Evolutionary conservation across 2,329 filamentous ascomycete genomes (phyloP), one percentile per base, ranked within the genome.

Genomic region (Ceratocystis cubensis): DNA sequence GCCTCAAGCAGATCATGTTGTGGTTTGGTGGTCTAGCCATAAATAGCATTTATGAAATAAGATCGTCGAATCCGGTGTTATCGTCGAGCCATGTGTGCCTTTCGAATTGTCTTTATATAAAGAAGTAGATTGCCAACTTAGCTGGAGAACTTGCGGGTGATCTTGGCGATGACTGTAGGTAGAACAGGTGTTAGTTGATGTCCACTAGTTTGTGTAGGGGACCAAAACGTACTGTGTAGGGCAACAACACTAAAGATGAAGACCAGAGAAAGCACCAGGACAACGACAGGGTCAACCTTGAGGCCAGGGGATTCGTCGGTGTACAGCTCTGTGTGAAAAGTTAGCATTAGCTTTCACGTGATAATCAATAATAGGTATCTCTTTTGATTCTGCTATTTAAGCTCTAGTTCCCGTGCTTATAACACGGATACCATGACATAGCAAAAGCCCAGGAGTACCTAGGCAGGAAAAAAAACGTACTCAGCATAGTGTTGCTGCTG

Each of bases 171-270:
- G 76, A 96, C 92, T 96, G 48, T 59, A 56, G 25, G 17, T 15
- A n/a, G 48, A 13, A 59, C 33, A 53, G 6, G 45, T 64, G 68
- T 73, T 66, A 73, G 71, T 59, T 7, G 4, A 37, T 20, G n/a
- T 59, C 20, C 56, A 13, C 10, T 48, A 15, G 20, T 56, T 13
- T 15, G 2, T 17, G 25, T 37, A 17, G 37, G 66, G 15, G 67
- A 7, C 65, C 17, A 20, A 20, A 59, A 82, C 90, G 72, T 86
- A 97, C 94, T 91, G 80, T 99, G 94, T 75, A 99, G 83, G 72
- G 91, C 92, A 74, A 99, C 94, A 75, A 99, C 94, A 74, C 89
- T 94, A 81, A 99, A 96, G 78, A 99, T 99, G 79, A 99, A 99
- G 70, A 96, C 94, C 73, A 99, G 85, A 74, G 91, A 96, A 72